Base-by-base conservation (phyloP, 2,329 filamentous ascomycete species). In the Exophiala mesophila region DNA sequence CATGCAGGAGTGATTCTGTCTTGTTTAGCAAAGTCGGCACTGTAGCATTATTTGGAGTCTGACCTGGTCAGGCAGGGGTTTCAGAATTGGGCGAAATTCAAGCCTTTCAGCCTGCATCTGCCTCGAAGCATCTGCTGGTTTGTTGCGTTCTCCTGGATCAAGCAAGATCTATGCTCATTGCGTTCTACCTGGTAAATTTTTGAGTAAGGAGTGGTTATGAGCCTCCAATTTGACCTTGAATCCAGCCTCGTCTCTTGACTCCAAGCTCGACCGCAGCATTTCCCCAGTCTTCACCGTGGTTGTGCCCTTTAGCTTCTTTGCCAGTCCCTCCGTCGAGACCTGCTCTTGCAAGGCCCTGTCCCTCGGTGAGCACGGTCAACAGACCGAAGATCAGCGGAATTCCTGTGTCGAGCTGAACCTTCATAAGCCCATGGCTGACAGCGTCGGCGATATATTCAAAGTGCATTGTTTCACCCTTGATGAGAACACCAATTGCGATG, bases 401-500 rank as follows among this genome's bases (percentile, higher is more conserved):
- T 32, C 87, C 85, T 7, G 80, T 82, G 63, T 98, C 90, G 41
- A 97, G 73, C 65, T 94, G 88, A 45, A 97, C 82, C 52, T 87
- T 82, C 92, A 98, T 98, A 48, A 98, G 74, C 5, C 88, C 92
- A 49, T 95, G 87, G 44, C 82, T 88, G 5, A 94, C 88, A 29
- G 87, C 80, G 53, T 97, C 92, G 30, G 89, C 78, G 58, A 98
- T 98, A 70, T 98, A 97, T 69, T 98, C 92, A 60, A 98, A 98
- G 69, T 98, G 92, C 88, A 96, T 96, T 5, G 92, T 97, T 68
- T 94, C 86, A 63, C 92, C 92, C 73, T 98, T 98, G 71, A 98
- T 96, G 48, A 98, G 78, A 43, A 95, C 89, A 42, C 92, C 92
- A 55, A 98, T 85, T 39, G 92, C 88, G 54, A 98, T 89, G 52